A percentile compares a stretch with the other conserved stretches of the same genome.
Conservation (phyloP, 495 filamentous ascomycete genomes). For the Amorphotheca resinae region DNA sequence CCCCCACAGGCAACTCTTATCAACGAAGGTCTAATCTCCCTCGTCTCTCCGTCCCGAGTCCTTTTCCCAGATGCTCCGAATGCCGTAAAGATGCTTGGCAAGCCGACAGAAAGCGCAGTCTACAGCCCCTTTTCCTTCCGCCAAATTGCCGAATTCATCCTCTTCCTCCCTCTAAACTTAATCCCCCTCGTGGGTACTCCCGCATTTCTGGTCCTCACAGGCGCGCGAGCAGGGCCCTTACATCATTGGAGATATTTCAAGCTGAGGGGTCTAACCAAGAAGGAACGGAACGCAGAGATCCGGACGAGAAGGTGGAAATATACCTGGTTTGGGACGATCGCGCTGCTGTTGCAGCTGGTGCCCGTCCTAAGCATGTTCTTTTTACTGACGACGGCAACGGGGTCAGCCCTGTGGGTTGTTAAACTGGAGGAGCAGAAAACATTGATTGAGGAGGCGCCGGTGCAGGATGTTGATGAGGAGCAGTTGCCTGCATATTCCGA, state of each 20-base stretch:
- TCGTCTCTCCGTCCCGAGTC: conserved; percentile 61
- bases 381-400: conserved; percentile 63
- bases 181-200: conserved; percentile 75
- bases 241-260: conserved; percentile 66
- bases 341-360: conserved; percentile 54
- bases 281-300: conserved; percentile 51
- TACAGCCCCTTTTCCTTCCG: conserved; percentile 58
- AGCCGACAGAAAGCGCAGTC: conserved; percentile 50
- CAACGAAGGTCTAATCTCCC: conserved; percentile 34
- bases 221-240: conserved; percentile 43
- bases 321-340: conserved; percentile 43
- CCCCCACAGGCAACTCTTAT: conserved; percentile 26
- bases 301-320: conserved; percentile 56
- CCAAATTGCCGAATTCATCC: conserved; percentile 66
- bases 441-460: conserved; percentile 11
- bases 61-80: conserved; percentile 48
- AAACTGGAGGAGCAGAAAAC: conserved; percentile 31
- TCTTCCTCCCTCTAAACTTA: conserved; percentile 78
- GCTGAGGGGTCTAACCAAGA: conserved; percentile 55
- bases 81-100: conserved; percentile 61
- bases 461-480: conserved; percentile 5
- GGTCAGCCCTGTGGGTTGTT: conserved; percentile 79
- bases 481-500: conserved; percentile 15
- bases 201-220: conserved; percentile 63
- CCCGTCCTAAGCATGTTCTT: conserved; percentile 82